phyloP scores from a whole-genome alignment of 2,329 filamentous ascomycete species.

The Macrophomina pseudophaseolina region DNA sequence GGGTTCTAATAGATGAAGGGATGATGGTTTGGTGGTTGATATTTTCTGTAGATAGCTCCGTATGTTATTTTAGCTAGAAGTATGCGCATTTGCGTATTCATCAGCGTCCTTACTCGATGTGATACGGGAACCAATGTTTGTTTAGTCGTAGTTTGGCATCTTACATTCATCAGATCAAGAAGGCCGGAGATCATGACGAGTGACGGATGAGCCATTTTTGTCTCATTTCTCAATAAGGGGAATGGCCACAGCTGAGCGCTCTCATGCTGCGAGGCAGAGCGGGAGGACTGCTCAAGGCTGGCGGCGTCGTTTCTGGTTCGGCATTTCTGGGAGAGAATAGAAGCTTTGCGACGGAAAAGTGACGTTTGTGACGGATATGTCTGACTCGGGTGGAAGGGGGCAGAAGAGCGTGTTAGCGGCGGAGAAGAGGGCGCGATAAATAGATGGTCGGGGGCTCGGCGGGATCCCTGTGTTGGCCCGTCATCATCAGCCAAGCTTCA shows the following conservation, averaged over 20 bases:
- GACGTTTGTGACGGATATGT: neutral
- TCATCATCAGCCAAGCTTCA: slow-evolving; percentile 27
- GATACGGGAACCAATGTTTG: too few species aligned
- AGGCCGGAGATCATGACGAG: neutral
- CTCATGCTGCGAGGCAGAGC: neutral
- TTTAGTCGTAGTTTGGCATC: too few species aligned
- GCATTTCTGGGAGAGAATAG: neutral
- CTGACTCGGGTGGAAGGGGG: neutral
- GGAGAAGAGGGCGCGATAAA: slow-evolving; percentile 6
- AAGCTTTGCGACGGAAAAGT: neutral
- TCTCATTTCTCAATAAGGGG: neutral
- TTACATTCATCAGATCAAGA: neutral
- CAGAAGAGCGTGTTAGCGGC: neutral
- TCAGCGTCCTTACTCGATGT: too few species aligned
- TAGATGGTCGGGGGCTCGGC: slow-evolving; percentile 9
- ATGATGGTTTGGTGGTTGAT: too few species aligned
- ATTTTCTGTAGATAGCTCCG: too few species aligned
- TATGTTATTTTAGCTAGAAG: too few species aligned
- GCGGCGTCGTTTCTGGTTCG: neutral
- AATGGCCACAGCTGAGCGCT: neutral
- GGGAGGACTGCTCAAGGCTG: neutral
- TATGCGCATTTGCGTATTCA: too few species aligned
- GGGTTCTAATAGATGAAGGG: too few species aligned
- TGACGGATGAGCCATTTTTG: neutral
- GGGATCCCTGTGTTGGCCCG: slow-evolving; percentile 18